phyloP scores from a whole-genome alignment of 2,329 filamentous ascomycete genomes.

The Diaporthe sp. region DNA sequence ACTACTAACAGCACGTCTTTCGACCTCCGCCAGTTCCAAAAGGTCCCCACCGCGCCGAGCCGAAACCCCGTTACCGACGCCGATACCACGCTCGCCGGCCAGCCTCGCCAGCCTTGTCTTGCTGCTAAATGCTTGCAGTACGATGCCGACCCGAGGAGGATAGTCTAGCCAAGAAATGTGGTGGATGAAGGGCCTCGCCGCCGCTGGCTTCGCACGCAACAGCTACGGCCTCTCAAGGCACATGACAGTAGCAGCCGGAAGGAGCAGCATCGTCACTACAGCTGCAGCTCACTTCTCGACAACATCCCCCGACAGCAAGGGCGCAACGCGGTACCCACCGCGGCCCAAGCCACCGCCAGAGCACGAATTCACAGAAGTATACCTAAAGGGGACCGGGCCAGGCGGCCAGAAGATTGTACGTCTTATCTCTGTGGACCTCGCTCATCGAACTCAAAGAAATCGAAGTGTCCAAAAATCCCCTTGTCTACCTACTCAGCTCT shows the following conservation, averaged over 20 bases:
- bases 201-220: neutral
- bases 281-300: constrained; percentile 47
- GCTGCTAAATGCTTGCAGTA: neutral
- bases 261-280: neutral
- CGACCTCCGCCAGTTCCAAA: neutral
- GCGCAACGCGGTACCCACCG: constrained; percentile 74
- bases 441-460: neutral
- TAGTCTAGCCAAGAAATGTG: constrained; percentile 26
- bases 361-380: constrained; percentile 83
- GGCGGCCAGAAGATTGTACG: constrained; percentile 94
- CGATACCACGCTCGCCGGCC: neutral
- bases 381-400: constrained; percentile 91
- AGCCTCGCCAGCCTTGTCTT: neutral
- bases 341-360: constrained; percentile 80
- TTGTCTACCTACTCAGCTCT: neutral
- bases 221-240: neutral
- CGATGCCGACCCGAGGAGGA: constrained; percentile 16
- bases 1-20: too few species aligned
- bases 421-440: constrained; percentile 6
- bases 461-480: too few species aligned
- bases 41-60: constrained; percentile 19
- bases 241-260: neutral
- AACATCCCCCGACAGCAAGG: constrained; percentile 51
- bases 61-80: constrained; percentile 4
- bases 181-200: constrained; percentile 20